Base-by-base conservation (phyloP, 108 stramenopile species). In the Schizochytrium sp. region DNA sequence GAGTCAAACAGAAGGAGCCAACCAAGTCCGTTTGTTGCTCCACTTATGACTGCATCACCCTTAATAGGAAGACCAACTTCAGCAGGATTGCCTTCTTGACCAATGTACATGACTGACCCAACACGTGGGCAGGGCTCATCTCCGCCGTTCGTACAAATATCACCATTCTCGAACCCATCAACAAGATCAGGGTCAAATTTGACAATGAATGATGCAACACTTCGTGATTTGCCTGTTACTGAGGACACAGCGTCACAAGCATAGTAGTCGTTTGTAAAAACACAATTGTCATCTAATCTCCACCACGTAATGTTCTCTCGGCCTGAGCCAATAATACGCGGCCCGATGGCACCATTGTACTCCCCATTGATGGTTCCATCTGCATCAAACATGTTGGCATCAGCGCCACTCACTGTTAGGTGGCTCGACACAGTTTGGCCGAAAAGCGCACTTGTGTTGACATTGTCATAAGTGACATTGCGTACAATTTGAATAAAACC, bases 381-480 rank as follows among this genome's bases (percentile, higher is more conserved):
- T 12, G 72, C 72, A 72, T 72, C 72, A 41, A 72, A n/a, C 12
- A 28, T 40, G n/a, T 72, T 72, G 38, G 17, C 41, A 28, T 40
- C 15, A 15, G 13, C n/a, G 15, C 72, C 72, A 42, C 72, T 72
- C 17, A 72, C n/a, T 13, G 72, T 40, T 13, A 72, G 38, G 72
- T 41, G n/a, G 38, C 41, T n/a, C 41, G n/a, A n/a, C 17, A 72
- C 72, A 41, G 72, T 41, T 40, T 41, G 38, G n/a, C 12, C 13
- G 72, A 12, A n/a, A n/a, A 28, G n/a, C 17, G 41, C 13, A 72
- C 13, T 17, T 13, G 13, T n/a, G 72, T 72, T 42, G 72, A 15
- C n/a, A 41, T n/a, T n/a, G 38, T 72, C 72, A 42, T 72, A 72
- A 13, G 72, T 72, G 38, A 72, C 72, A 41, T 42, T 72, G 38